Evolutionary conservation across 208 protist species (phyloP), one percentile per base, ranked within the genome.

Genomic region (Crithidia brevicula): DNA sequence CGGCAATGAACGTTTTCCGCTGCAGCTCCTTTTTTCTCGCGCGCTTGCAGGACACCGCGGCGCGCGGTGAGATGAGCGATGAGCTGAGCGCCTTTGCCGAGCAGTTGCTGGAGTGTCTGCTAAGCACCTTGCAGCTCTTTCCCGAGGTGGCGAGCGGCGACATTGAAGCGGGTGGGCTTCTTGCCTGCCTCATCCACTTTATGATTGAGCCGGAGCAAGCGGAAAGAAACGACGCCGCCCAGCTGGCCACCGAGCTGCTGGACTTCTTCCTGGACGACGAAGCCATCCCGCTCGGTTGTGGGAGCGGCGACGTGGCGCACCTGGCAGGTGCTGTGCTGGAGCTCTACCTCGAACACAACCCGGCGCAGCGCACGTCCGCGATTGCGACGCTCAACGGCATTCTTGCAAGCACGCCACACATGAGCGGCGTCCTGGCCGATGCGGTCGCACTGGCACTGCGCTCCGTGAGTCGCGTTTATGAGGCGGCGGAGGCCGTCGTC

Each of bases 261-360:
- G 74, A 81, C 20, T 53, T 69, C 34, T 67, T 92, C 30, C 56
- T 78, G 23, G 86, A 88, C 28, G 82, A 92, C 45, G 83, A 82
- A 60, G 71, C 74, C 18, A 77, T 88, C 10, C 82, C 82, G 51
- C 65, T 92, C 16, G 86, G 86, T 3, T 92, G 86, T 49, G 68
- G 72, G 9, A 82, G 77, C 34, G 86, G 82, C 18, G 79, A 86
- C 42, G 76, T 76, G 1, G 40, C 81, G 0, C 46, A 77, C 15
- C 65, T 79, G 11, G 74, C 80, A 1, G 66, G 62, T 45, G 75
- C 77, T 15, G 81, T 81, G 30, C 57, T 92, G 56, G 81, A 89
- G 69, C 61, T 85, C 11, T 84, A 77, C 51, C 56, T 92, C 15
- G 82, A 89, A 46, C 69, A 81, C 30, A 72, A 80, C 54, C 42